Conservation (phyloP, 805 yeast genomes). For the Kurtzmaniella fragi region DNA sequence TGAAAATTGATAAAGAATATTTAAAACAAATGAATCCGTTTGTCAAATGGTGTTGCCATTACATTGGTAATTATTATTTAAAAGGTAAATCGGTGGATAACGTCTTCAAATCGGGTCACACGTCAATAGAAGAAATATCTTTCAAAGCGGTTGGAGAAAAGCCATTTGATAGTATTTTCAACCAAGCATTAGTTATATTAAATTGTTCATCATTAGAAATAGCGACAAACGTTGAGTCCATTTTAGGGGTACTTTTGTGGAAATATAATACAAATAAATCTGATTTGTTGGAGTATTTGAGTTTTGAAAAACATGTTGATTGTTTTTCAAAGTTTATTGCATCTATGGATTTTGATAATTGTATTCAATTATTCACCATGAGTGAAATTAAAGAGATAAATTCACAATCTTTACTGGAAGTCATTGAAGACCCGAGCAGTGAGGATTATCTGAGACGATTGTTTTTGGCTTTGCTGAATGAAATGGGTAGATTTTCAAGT, state of each 20-base stretch:
- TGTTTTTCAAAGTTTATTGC: constrained; percentile 14
- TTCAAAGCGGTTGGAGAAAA: too few relatives aligned
- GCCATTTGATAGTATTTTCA: too few relatives aligned
- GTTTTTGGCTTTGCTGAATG: constrained; percentile 27
- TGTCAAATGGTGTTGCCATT: too few relatives aligned
- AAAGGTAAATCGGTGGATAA: too few relatives aligned
- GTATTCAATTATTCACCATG: constrained; percentile 13
- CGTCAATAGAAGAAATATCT: too few relatives aligned
- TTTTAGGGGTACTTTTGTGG: constrained; percentile 35
- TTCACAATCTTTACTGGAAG: background rate
- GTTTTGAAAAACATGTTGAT: constrained; percentile 14
- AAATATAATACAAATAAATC: constrained; percentile 13
- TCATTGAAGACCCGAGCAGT: background rate
- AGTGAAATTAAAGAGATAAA: constrained; percentile 6
- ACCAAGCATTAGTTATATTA: too few relatives aligned
- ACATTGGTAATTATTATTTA: too few relatives aligned
- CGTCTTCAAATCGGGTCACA: too few relatives aligned
- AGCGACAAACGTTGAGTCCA: constrained; percentile 29
- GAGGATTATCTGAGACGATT: constrained; percentile 23
- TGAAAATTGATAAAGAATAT: too few relatives aligned
- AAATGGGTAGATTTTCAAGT: constrained; percentile 21
- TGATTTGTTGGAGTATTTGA: constrained; percentile 16
- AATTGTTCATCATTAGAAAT: too few relatives aligned
- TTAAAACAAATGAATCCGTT: too few relatives aligned
- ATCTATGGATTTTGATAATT: constrained; percentile 31